These are phyloP conservation scores for Botrytis tulipae DNA, from an alignment of 2,329 filamentous ascomycete species.

Conservation along the genomic window DNA sequence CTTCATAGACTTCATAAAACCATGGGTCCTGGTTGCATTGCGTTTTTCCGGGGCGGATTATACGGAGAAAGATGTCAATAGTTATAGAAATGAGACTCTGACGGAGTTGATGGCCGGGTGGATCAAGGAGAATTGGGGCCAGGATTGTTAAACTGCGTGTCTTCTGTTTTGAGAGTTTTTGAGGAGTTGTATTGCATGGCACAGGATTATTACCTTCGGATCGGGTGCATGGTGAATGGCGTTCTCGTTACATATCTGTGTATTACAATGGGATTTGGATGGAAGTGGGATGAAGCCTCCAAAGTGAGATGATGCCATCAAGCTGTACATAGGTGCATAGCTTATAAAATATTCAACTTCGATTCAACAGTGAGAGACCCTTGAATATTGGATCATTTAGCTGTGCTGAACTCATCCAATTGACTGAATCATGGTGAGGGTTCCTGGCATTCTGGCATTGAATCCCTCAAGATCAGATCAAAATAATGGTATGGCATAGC, in stretches of 20 bases:
- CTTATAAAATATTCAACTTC: not conserved
- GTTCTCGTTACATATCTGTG: not conserved
- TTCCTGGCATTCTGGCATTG: not conserved
- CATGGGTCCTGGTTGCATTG: conserved; percentile 74
- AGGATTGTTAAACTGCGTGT: conserved; percentile 31
- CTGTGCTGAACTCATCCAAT: not conserved
- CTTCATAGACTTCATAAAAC: conserved; percentile 88
- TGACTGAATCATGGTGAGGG: not conserved
- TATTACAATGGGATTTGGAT: not conserved
- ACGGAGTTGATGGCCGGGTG: conserved; percentile 56
- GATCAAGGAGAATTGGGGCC: conserved; percentile 57
- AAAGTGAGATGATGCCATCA: not conserved
- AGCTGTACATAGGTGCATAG: not conserved
- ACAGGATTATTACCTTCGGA: not conserved
- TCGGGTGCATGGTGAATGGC: not conserved
- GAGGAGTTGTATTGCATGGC: not conserved
- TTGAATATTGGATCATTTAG: too few species aligned
- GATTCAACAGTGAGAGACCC: not conserved
- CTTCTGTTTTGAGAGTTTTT: not conserved
- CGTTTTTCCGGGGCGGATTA: conserved; percentile 57
- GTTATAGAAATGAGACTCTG: conserved; percentile 53
- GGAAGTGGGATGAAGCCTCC: too few species aligned
- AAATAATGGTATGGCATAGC: not conserved
- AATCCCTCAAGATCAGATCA: not conserved
- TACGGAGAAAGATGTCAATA: conserved; percentile 46